Evolutionary conservation across 2,329 filamentous ascomycete species (phyloP).

Genomic region (Aspergillus sp.): DNA sequence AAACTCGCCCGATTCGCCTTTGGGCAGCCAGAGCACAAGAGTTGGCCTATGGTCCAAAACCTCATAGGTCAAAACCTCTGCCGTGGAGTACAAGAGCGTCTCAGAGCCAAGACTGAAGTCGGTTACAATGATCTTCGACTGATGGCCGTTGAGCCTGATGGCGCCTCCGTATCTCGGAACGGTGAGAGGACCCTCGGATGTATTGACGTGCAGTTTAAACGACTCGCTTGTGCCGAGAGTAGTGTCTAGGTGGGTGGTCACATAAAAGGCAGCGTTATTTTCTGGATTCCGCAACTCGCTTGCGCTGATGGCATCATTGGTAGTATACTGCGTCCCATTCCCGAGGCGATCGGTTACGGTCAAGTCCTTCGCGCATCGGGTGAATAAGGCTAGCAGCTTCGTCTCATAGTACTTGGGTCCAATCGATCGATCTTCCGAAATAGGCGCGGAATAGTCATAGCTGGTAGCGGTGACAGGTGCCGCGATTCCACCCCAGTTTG

Average conservation of each 20-base stretch:
- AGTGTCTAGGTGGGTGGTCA: conserved; percentile 56
- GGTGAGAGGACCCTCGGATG: conserved; percentile 54
- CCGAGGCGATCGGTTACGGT: conserved; percentile 53
- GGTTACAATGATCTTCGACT: conserved; percentile 62
- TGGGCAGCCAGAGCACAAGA: conserved; percentile 55
- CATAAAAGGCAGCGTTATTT: conserved; percentile 59
- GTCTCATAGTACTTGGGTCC: conserved; percentile 63
- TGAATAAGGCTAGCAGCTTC: conserved; percentile 62
- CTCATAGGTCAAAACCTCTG: conserved; percentile 55
- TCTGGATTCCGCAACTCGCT: conserved; percentile 61
- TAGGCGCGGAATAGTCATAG: conserved; percentile 64
- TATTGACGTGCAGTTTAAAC: conserved; percentile 57
- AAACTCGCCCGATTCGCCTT: conserved; percentile 57
- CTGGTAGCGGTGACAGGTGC: conserved; percentile 59
- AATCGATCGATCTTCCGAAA: conserved; percentile 59
- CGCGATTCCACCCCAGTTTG: conserved; percentile 62
- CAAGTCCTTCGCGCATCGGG: conserved; percentile 57
- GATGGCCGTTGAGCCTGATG: conserved; percentile 59
- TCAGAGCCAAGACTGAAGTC: conserved; percentile 58
- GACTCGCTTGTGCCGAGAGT: conserved; percentile 51
- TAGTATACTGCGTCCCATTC: conserved; percentile 52
- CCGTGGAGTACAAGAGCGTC: conserved; percentile 56
- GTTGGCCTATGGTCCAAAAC: conserved; percentile 48
- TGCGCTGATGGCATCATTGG: conserved; percentile 53
- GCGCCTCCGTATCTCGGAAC: conserved; percentile 52